These are phyloP conservation scores for Iris pallida DNA, from an alignment of 116 monocot genomes.

Conservation along the genomic window DNA sequence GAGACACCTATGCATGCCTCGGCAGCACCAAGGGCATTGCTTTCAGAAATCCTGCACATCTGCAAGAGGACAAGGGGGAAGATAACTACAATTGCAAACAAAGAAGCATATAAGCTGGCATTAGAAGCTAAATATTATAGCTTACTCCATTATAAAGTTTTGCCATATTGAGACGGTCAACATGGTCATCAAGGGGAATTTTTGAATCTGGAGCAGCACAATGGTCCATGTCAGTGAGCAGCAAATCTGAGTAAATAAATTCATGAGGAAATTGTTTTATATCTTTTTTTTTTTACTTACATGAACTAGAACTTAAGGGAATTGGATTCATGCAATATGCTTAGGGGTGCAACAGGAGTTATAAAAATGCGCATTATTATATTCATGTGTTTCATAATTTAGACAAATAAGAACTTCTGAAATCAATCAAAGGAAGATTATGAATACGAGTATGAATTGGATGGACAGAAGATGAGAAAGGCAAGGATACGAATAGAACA, in stretches of 20 bases:
- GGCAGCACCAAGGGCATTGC: constrained; percentile 30
- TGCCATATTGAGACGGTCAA: constrained; percentile 27
- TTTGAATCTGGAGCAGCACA: constrained; percentile 35
- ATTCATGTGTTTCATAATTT: background rate
- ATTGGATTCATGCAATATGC: no score
- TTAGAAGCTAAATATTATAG: background rate
- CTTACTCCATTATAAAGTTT: constrained; percentile 63
- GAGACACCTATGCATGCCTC: constrained; percentile 32
- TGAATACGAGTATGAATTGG: no score
- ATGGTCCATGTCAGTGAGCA: constrained; percentile 3
- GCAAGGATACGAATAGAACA: no score
- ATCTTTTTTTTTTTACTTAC: background rate
- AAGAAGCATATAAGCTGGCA: background rate
- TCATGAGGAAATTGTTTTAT: background rate
- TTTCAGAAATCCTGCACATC: constrained; percentile 59
- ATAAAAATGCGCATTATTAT: background rate
- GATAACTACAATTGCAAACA: background rate
- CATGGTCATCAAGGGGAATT: constrained; percentile 22
- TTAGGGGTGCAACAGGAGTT: background rate
- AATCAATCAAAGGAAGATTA: background rate
- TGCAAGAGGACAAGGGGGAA: constrained; percentile 16
- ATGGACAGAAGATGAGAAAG: no score
- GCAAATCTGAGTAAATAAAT: background rate
- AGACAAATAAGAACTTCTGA: background rate
- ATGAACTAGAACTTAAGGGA: background rate